phyloP scores from a whole-genome alignment of 2,329 filamentous ascomycete genomes.

The Phyllosticta capitalensis region DNA sequence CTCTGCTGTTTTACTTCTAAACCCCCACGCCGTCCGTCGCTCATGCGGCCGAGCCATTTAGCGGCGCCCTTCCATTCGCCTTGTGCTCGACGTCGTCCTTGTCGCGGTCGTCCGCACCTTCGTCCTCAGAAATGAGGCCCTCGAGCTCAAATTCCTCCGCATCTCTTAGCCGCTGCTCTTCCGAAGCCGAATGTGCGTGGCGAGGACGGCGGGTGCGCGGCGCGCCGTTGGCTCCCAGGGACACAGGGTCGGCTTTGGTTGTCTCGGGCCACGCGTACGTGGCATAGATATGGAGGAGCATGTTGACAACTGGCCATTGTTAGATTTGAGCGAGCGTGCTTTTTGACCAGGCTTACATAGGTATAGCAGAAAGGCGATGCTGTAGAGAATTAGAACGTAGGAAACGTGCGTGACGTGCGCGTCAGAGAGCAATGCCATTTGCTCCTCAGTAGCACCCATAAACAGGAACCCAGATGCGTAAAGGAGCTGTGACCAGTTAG shows the following conservation, averaged over 20 bases:
- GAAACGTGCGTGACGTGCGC: slow-evolving; percentile 79
- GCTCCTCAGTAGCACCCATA: slow-evolving; percentile 95
- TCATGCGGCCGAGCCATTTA: not conserved
- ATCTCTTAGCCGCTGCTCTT: slow-evolving; percentile 57
- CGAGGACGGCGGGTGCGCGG: slow-evolving; percentile 16
- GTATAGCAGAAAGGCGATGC: slow-evolving; percentile 81
- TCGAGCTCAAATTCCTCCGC: slow-evolving; percentile 92
- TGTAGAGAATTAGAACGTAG: slow-evolving; percentile 87
- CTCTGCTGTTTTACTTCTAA: not conserved
- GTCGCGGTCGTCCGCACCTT: slow-evolving; percentile 41
- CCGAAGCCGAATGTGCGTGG: slow-evolving; percentile 30
- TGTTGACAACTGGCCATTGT: slow-evolving; percentile 54
- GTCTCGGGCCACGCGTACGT: slow-evolving; percentile 43
- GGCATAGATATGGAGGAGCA: slow-evolving; percentile 79
- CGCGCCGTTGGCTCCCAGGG: slow-evolving; percentile 21
- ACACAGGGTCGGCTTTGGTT: slow-evolving; percentile 27
- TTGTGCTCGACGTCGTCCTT: not conserved
- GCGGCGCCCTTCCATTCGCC: not conserved
- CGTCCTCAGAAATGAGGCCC: slow-evolving; percentile 80
- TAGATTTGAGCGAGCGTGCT: slow-evolving; percentile 13
- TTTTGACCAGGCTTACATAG: slow-evolving; percentile 50
- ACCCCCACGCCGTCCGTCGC: not conserved
- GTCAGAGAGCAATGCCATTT: slow-evolving; percentile 68
- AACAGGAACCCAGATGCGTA: slow-evolving; percentile 92
- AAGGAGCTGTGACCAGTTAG: slow-evolving; percentile 53